A percentile compares a stretch with the other conserved stretches of the same genome.
Conservation (phyloP, 2,329 filamentous ascomycete species). For the Diaporthe capsici region DNA sequence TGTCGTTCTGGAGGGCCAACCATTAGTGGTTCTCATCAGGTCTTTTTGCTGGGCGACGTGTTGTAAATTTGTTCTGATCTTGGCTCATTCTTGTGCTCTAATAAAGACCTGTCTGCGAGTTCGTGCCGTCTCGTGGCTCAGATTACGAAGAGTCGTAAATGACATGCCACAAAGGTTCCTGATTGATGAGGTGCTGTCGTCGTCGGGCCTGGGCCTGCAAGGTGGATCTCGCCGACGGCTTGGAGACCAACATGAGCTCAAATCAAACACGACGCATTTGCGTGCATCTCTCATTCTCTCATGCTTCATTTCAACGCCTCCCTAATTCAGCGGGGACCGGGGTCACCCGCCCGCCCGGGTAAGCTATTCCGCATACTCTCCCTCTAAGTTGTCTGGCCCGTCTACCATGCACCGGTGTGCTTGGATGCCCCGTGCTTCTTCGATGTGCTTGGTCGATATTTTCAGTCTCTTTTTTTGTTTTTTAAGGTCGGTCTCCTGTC, state of each 20-base stretch:
- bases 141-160: constrained; percentile 20
- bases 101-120: neutral
- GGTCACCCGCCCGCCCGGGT: constrained; percentile 32
- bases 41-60: neutral
- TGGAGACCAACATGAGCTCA: constrained; percentile 20
- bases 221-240: constrained; percentile 32
- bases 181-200: constrained; percentile 16
- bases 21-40: neutral
- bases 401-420: neutral
- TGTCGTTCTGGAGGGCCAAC: neutral
- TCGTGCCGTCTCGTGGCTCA: neutral
- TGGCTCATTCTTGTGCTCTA: constrained; percentile 16
- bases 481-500: constrained; percentile 3
- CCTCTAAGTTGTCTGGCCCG: constrained; percentile 4
- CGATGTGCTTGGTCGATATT: neutral
- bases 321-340: constrained; percentile 32
- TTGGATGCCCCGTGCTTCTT: neutral
- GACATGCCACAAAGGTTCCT: constrained; percentile 21
- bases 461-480: neutral
- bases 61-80: constrained; percentile 9
- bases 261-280: constrained; percentile 35
- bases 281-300: constrained; percentile 16
- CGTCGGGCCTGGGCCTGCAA: constrained; percentile 11
- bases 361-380: constrained; percentile 23
- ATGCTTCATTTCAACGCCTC: constrained; percentile 30